A percentile compares a stretch with the other conserved stretches of the same genome.
These are phyloP conservation scores for Populus hybrid DNA, from an alignment of 441 rosid species.

Conservation along the genomic window DNA sequence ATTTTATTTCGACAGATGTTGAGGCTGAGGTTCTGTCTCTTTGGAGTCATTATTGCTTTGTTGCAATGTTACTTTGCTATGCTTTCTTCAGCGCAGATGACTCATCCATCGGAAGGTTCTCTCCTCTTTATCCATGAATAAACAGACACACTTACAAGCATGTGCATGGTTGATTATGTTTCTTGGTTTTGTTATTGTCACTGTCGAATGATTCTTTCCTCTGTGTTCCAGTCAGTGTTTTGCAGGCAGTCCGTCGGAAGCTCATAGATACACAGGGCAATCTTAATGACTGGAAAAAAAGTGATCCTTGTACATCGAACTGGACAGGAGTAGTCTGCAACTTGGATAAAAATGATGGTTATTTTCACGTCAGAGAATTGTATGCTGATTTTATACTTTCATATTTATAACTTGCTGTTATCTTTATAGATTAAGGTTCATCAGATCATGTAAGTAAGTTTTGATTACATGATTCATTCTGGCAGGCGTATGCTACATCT, in stretches of 20 bases:
- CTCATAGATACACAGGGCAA: constrained; percentile 13
- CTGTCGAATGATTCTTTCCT: neutral
- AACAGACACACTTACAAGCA: neutral
- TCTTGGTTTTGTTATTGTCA: neutral
- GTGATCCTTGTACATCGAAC: constrained; percentile 30
- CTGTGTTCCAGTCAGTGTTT: constrained; percentile 21
- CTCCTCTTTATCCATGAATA: neutral
- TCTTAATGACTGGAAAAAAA: neutral
- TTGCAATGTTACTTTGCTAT: constrained; percentile 16
- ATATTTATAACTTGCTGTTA: too few species aligned
- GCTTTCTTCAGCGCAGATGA: constrained; percentile 20
- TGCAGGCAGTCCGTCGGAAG: constrained; percentile 13
- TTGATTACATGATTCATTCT: constrained; percentile 8
- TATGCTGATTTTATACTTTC: constrained; percentile 19
- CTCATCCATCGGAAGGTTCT: constrained; percentile 28
- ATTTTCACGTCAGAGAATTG: constrained; percentile 66
- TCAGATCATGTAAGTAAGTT: neutral
- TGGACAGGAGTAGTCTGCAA: constrained; percentile 79
- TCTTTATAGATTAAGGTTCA: neutral
- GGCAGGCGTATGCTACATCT: constrained; percentile 57
- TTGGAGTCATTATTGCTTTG: constrained; percentile 2
- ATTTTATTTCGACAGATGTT: neutral
- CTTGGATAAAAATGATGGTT: constrained; percentile 44
- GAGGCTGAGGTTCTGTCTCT: neutral
- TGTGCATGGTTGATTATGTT: neutral